Base-by-base conservation (phyloP, 768 basidiomycete species). In the Myochromella boudieri region DNA sequence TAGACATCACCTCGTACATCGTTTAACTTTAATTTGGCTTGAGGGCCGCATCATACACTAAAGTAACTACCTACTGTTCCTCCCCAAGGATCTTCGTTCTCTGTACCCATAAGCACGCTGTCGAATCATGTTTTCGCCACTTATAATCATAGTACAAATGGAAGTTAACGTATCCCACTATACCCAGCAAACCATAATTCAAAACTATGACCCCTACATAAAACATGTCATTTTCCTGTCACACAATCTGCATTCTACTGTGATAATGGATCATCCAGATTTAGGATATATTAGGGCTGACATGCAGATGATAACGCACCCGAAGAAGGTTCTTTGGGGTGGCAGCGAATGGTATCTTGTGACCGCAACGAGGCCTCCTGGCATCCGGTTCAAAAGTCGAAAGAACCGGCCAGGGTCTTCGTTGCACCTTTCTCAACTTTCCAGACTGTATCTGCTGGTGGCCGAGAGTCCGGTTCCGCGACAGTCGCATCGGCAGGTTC, bases 321-420 rank as follows among this genome's bases (percentile, higher is more conserved):
- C n/a, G n/a, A n/a, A n/a, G n/a, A n/a, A n/a, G n/a, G n/a, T n/a
- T n/a, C n/a, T n/a, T n/a, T n/a, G n/a, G n/a, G n/a, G n/a, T n/a
- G n/a, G n/a, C n/a, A n/a, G 22, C 22, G 11, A 4, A 7, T 4
- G 22, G 14, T 15, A 21, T 40, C 24, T 14, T 15, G 14, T 2
- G n/a, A n/a, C n/a, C n/a, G n/a, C n/a, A n/a, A n/a, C n/a, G n/a
- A n/a, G n/a, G n/a, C n/a, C n/a, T n/a, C n/a, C n/a, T n/a, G n/a
- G n/a, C n/a, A n/a, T n/a, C n/a, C n/a, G n/a, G n/a, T 27, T 52
- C 42, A 52, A 24, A 54, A 54, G 36, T 54, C 53, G 37, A 54
- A 44, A n/a, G 48, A 40, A 36, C 48, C 45, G 27, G 31, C 47
- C 10, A 49, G 25, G 26, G 37, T 37, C 21, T 37, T 44, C 5